Evolutionary conservation across 2,329 filamentous ascomycete species (phyloP).

Genomic region (Pseudonectria buxi): DNA sequence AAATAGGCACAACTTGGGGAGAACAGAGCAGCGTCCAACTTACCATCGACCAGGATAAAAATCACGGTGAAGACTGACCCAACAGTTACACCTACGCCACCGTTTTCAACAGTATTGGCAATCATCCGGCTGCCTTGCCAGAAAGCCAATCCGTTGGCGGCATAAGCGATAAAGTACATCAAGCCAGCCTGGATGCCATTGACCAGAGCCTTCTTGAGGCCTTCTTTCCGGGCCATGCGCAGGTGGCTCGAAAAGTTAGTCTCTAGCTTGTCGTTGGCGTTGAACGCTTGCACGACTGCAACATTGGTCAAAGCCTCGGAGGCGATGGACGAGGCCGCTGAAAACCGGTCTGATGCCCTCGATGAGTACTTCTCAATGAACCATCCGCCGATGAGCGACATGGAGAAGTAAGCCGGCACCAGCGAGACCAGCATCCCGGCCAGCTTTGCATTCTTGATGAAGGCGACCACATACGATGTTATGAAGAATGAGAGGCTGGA

Average conservation of each 20-base stretch:
- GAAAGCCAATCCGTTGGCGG: slow-evolving; percentile 58
- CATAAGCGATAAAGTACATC: slow-evolving; percentile 59
- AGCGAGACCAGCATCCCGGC: slow-evolving; percentile 58
- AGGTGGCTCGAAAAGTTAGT: slow-evolving; percentile 1
- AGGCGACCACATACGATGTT: slow-evolving; percentile 59
- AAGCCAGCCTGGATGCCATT: slow-evolving; percentile 50
- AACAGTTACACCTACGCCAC: slow-evolving; percentile 27
- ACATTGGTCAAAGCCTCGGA: slow-evolving; percentile 55
- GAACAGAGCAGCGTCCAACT: no score
- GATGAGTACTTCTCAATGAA: slow-evolving; percentile 46
- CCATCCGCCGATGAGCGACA: slow-evolving; percentile 49
- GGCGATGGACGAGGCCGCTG: slow-evolving; percentile 53
- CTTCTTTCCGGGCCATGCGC: slow-evolving; percentile 39
- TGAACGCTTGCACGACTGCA: slow-evolving; percentile 55
- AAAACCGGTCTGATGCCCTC: slow-evolving; percentile 37
- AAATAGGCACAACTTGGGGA: no score
- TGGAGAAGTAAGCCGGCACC: slow-evolving; percentile 54
- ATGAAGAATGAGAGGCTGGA: slow-evolving; percentile 58
- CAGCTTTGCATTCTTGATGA: slow-evolving; percentile 54
- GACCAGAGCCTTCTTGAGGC: slow-evolving; percentile 48
- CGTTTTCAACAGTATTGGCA: slow-evolving; percentile 28
- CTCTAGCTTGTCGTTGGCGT: slow-evolving; percentile 30
- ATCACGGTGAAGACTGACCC: slow-evolving; percentile 52
- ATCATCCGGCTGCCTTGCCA: slow-evolving; percentile 55
- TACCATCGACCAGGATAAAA: slow-evolving; percentile 53